Evolutionary conservation across 225 moss, liverwort and hornwort species (phyloP), one percentile per base, ranked within the genome.

Genomic region (Sphagnum tenellum): DNA sequence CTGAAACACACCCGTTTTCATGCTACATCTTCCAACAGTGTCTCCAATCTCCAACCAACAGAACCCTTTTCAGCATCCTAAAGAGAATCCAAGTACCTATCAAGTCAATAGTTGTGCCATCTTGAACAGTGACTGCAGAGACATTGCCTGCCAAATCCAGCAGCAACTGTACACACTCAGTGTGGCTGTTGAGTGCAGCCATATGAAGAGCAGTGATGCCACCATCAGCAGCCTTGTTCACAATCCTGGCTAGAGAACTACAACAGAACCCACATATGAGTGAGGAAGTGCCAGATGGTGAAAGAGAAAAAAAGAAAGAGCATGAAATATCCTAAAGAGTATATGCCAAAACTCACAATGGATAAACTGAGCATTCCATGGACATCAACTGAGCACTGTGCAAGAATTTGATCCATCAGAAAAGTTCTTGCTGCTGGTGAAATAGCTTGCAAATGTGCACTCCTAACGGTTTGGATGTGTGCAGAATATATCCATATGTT

Each of bases 91-190:
- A 45, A 53, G 74, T 76, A 94, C 94, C 94, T 89, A 94, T 94
- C 81, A 94, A 87, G 64, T 94, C 94, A 73, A 91, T 94, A 12
- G 94, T 90, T 44, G 94, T 94, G 71, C 94, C 94, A 78, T 94
- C 94, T 77, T 91, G 94, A 71, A 91, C 70, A 45, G 94, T 94
- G 63, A 75, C 80, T 55, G 85, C 85, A 48, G 77, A 68, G 48
- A 94, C 87, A 55, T 91, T 91, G 45, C 87, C 90, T 67, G 79
- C 77, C 55, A 94, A 76, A 77, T 94, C 94, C 67, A 94, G 75
- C 12, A 94, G 81, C 67, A 94, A 70, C 68, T 94, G 94, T 50
- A 94, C 90, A 69, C 94, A 94, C 62, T 94, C 94, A 8, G 83
- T 85, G 70, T 94, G 94, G 55, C 94, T 87, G 60, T 91, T 94